A percentile compares a stretch with the other conserved stretches of the same genome.
Conservation (phyloP, 257 asterid genomes). For the Scutellaria minor region DNA sequence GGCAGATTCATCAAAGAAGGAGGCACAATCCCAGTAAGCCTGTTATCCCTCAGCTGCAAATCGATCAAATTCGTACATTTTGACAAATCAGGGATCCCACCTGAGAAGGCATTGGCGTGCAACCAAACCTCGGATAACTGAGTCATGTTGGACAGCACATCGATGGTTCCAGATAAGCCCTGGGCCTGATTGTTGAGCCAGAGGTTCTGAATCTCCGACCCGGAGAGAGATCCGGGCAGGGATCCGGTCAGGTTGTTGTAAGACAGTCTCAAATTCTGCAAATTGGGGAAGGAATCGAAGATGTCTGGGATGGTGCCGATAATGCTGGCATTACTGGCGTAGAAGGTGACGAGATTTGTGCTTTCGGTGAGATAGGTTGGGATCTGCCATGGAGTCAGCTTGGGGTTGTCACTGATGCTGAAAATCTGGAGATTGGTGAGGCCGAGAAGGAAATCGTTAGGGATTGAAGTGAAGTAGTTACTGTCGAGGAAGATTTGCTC, state of each 20-base stretch:
- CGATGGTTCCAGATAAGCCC: conserved; percentile 69
- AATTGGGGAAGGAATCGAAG: conserved; percentile 59
- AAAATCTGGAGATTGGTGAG: conserved; percentile 46
- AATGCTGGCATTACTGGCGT: conserved; percentile 65
- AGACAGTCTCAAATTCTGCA: conserved; percentile 65
- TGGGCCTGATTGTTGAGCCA: conserved; percentile 77
- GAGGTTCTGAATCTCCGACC: conserved; percentile 65
- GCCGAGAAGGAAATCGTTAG: conserved; percentile 66
- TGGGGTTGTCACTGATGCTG: conserved; percentile 56
- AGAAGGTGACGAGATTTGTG: conserved; percentile 50
- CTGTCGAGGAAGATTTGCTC: conserved; percentile 55
- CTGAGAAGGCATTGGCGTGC: conserved; percentile 72
- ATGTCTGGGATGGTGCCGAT: conserved; percentile 72
- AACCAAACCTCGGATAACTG: conserved; percentile 80
- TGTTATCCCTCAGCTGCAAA: conserved; percentile 84
- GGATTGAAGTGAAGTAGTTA: conserved; percentile 56
- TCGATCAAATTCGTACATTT: conserved; percentile 64
- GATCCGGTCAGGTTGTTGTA: conserved; percentile 78
- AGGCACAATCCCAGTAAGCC: conserved; percentile 75
- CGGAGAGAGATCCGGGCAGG: conserved; percentile 65
- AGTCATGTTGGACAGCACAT: conserved; percentile 66
- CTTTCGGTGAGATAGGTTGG: conserved; percentile 61
- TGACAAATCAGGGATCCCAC: conserved; percentile 83
- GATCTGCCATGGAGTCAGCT: conserved; percentile 64
- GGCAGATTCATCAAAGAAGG: conserved; percentile 58